phyloP scores from a whole-genome alignment of 2,329 filamentous ascomycete species.

The Hypoxylon sp. region DNA sequence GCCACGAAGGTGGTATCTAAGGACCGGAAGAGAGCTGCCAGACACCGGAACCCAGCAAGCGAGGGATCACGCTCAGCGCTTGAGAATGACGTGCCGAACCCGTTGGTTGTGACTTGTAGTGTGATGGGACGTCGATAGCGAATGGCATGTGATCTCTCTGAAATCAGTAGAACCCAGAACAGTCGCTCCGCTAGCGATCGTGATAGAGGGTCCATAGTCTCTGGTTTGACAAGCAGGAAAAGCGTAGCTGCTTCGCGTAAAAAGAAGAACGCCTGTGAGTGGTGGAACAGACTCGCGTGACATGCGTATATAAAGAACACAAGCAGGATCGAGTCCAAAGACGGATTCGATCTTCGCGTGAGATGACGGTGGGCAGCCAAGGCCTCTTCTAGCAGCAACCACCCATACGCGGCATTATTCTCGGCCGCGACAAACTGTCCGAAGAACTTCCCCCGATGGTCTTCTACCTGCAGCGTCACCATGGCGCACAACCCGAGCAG shows the following conservation, averaged over 20 bases:
- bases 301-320: slow-evolving; percentile 57
- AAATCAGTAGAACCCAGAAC: slow-evolving; percentile 56
- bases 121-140: slow-evolving; percentile 55
- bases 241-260: slow-evolving; percentile 55
- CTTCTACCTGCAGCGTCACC: slow-evolving; percentile 53
- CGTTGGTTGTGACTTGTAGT: slow-evolving; percentile 51
- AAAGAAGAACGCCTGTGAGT: slow-evolving; percentile 55
- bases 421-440: slow-evolving; percentile 47
- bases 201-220: slow-evolving; percentile 39
- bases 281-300: slow-evolving; percentile 53
- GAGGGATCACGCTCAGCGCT: slow-evolving; percentile 46
- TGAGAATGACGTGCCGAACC: slow-evolving; percentile 41
- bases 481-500: slow-evolving; percentile 53
- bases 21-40: slow-evolving; percentile 52
- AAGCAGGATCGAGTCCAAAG: slow-evolving; percentile 51
- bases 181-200: slow-evolving; percentile 48
- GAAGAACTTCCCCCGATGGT: slow-evolving; percentile 46
- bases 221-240: slow-evolving; percentile 48
- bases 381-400: slow-evolving; percentile 50
- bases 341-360: slow-evolving; percentile 48
- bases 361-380: slow-evolving; percentile 48
- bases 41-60: slow-evolving; percentile 51
- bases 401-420: slow-evolving; percentile 51
- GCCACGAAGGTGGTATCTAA: slow-evolving; percentile 55
- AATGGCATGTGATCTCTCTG: slow-evolving; percentile 56